Percentiles rank a stretch among this genome's conserved stretches.
Evolutionary conservation across 192 early-diverging fungal species (phyloP).

Genomic region (Anaeromyces robustus): DNA sequence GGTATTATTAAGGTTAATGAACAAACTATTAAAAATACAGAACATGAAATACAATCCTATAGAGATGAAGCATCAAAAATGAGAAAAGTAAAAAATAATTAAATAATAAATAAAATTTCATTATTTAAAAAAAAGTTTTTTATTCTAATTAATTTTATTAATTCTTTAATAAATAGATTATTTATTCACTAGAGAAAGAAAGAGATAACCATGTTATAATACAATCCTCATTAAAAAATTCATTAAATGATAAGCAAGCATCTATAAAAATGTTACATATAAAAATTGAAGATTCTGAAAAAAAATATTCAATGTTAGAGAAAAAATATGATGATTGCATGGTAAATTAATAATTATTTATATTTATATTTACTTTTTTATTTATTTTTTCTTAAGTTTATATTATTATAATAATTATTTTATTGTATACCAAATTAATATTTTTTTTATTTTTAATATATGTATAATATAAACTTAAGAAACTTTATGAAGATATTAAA

Average conservation of each 20-base stretch:
- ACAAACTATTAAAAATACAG: conserved; percentile 37
- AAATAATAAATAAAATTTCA: not conserved
- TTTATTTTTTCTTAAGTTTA: too few relatives aligned
- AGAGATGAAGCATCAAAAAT: conserved; percentile 46
- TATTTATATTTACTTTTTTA: not conserved
- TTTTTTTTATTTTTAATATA: too few relatives aligned
- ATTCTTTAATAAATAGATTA: conserved; percentile 17
- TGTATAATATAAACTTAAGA: conserved; percentile 10
- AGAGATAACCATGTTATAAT: conserved; percentile 26
- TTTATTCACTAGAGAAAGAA: conserved; percentile 41
- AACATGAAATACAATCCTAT: conserved; percentile 41
- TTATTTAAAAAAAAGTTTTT: too few relatives aligned
- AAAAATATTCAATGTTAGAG: conserved; percentile 31
- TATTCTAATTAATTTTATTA: too few relatives aligned
- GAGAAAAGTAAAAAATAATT: conserved; percentile 21
- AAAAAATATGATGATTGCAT: conserved; percentile 43
- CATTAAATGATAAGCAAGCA: conserved; percentile 4
- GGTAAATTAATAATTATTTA: conserved; percentile 13
- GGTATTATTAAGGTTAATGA: conserved; percentile 35
- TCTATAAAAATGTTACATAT: conserved; percentile 15
- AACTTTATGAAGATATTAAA: conserved; percentile 36
- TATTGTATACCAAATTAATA: too few relatives aligned
- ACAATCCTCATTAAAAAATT: conserved; percentile 10
- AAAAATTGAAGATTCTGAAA: conserved; percentile 36
- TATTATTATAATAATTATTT: too few relatives aligned